Evolutionary conservation across 768 basidiomycete species (phyloP).

Genomic region (Megacollybia marginata): DNA sequence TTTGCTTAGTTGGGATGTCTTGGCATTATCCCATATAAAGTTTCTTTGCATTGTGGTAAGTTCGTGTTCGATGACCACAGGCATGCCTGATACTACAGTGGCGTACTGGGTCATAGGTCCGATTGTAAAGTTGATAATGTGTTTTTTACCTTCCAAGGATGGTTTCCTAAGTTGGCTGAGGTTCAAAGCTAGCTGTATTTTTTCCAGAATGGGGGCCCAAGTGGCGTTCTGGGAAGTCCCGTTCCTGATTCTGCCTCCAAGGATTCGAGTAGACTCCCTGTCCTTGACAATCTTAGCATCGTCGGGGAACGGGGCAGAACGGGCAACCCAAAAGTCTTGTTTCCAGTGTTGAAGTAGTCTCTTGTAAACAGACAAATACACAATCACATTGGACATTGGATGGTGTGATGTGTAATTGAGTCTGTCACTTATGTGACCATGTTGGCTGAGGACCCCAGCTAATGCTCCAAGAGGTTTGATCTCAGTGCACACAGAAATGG

Average conservation of each 20-base stretch:
- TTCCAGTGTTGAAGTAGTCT: too few relatives aligned
- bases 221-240: background rate
- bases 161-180: too few relatives aligned
- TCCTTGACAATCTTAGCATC: constrained; percentile 7
- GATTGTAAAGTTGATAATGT: constrained; percentile 1
- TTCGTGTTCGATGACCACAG: background rate
- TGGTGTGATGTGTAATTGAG: too few relatives aligned
- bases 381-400: too few relatives aligned
- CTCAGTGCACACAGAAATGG: too few relatives aligned
- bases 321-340: too few relatives aligned
- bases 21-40: constrained; percentile 8
- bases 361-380: too few relatives aligned
- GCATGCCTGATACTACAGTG: constrained; percentile 12
- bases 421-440: too few relatives aligned
- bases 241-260: constrained; percentile 13
- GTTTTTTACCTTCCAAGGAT: too few relatives aligned
- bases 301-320: background rate
- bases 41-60: constrained; percentile 2
- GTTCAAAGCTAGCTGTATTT: too few relatives aligned
- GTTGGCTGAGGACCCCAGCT: too few relatives aligned
- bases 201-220: constrained; percentile 6
- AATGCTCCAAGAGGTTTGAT: too few relatives aligned
- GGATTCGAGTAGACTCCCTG: constrained; percentile 4
- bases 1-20: background rate
- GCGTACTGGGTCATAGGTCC: background rate